Evolutionary conservation across 352 stramenopile genomes (phyloP), one percentile per base, ranked within the genome.

Genomic region (Globisporangium lucens): DNA sequence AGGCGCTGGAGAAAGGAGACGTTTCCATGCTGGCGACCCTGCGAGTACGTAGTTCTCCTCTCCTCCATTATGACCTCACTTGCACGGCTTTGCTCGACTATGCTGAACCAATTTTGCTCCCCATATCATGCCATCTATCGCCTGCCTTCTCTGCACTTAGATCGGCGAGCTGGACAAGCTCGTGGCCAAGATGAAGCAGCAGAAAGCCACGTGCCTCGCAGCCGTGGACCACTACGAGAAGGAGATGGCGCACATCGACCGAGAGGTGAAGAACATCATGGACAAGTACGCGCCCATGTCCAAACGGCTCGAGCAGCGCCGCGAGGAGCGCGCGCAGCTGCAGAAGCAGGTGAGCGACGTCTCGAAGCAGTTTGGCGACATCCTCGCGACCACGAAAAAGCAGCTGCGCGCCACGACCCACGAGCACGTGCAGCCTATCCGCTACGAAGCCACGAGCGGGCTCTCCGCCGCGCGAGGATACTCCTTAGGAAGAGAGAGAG

Each of bases 161-260:
- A 93, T 91, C 49, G 73, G 67, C 0, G 82, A 93, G 70, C 67
- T 93, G 17, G 84, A 91, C 73, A 93, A 90, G 43, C 72, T 92
- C 13, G 84, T 92, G 36, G 77, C 79, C 51, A 77, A 77, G 33
- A 84, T 92, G 66, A 81, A 88, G 61, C 84, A 92, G 57, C 79
- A 79, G 38, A 82, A 92, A 49, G 75, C 75, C 36, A 83, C 79
- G 51, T 90, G 80, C 36, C 73, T 88, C 20, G 66, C 73, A 1
- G 77, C 81, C 9, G 74, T 84, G 22, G 69, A 73, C 7, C 63
- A 90, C 15, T 92, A 88, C 60, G 73, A 84, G 60, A 73, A 33
- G 27, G 82, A 92, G 63, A 79, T 93, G 20, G 77, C 72, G 3
- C 73, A 87, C 47, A 89, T 91, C 36, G 82, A 90, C 51, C 76